Evolutionary conservation across 441 rosid species (phyloP).

Genomic region (Melastoma candidum): DNA sequence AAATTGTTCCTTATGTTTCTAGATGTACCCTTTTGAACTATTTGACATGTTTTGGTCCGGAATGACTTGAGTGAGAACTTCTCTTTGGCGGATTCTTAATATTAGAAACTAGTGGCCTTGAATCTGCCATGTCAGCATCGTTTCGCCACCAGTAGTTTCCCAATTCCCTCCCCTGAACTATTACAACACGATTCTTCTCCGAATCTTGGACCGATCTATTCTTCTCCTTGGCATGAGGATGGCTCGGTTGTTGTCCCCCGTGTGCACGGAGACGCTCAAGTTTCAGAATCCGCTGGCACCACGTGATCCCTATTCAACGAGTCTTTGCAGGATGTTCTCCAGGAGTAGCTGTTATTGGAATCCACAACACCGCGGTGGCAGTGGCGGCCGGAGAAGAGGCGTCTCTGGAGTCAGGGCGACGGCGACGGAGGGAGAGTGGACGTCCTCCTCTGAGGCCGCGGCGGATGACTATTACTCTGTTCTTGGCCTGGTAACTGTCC

Average conservation of each 20-base stretch:
- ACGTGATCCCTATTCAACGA: slow-evolving; percentile 17
- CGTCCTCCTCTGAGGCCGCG: slow-evolving; percentile 33
- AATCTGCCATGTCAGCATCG: slow-evolving; percentile 55
- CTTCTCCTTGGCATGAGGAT: slow-evolving; percentile 13
- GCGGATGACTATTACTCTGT: slow-evolving; percentile 82
- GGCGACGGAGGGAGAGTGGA: slow-evolving; percentile 34
- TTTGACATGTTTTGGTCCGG: too few relatives aligned
- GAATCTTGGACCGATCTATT: too few relatives aligned
- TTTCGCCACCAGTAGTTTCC: slow-evolving; percentile 19
- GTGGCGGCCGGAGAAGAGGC: slow-evolving; percentile 24
- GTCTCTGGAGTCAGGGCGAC: slow-evolving; percentile 45
- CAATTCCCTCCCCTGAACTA: too few relatives aligned
- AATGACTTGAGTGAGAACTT: too few relatives aligned
- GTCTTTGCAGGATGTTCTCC: slow-evolving; percentile 27
- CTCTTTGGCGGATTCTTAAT: too few relatives aligned
- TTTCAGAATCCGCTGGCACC: slow-evolving; percentile 30
- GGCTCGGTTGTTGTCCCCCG: slow-evolving; percentile 74
- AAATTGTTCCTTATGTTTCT: too few relatives aligned
- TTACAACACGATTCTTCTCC: too few relatives aligned
- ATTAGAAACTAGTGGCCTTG: slow-evolving; percentile 28
- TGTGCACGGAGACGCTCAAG: slow-evolving; percentile 60
- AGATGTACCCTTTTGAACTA: too few relatives aligned
- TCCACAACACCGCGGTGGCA: slow-evolving; percentile 18
- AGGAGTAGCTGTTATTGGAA: slow-evolving; percentile 22
- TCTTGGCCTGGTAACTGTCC: slow-evolving; percentile 56